Evolutionary conservation across 192 early-diverging fungal genomes (phyloP).

Genomic region (Coemansia sp.): DNA sequence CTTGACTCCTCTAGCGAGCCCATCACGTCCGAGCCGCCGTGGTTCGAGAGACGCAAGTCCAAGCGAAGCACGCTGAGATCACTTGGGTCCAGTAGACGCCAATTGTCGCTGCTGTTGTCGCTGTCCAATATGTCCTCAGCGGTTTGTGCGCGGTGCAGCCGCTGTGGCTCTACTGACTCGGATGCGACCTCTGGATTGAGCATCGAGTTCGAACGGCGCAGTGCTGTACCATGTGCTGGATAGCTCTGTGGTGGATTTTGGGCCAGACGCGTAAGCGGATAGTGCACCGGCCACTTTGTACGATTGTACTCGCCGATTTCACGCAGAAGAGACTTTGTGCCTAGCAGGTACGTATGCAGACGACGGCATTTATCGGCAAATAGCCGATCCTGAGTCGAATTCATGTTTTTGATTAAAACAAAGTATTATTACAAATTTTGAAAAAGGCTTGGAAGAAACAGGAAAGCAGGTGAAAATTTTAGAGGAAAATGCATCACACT

Average conservation of each 20-base stretch:
- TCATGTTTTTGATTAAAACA: not conserved
- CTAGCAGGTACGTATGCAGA: slow-evolving; percentile 66
- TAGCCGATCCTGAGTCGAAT: slow-evolving; percentile 57
- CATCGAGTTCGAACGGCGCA: slow-evolving; percentile 40
- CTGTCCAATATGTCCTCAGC: slow-evolving; percentile 20
- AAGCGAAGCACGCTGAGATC: slow-evolving; percentile 61
- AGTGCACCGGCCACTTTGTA: slow-evolving; percentile 64
- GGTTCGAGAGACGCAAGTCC: slow-evolving; percentile 68
- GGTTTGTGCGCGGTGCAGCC: slow-evolving; percentile 36
- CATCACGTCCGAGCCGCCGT: slow-evolving; percentile 61
- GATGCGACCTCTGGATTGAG: slow-evolving; percentile 21
- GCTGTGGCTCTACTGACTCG: slow-evolving; percentile 9
- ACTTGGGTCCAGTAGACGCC: slow-evolving; percentile 29
- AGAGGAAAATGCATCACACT: not conserved
- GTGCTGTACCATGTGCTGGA: slow-evolving; percentile 8
- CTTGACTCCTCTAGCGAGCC: slow-evolving; percentile 66
- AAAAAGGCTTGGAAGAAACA: not conserved
- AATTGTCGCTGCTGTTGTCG: slow-evolving; percentile 1
- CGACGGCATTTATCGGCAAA: slow-evolving; percentile 75
- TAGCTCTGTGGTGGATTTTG: not conserved
- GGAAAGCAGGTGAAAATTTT: slow-evolving; percentile 9
- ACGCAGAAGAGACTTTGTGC: slow-evolving; percentile 63
- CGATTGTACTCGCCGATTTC: slow-evolving; percentile 72
- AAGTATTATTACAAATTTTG: not conserved
- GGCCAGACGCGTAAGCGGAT: slow-evolving; percentile 56